Conservation (phyloP, 805 yeast species). For the Saccharomycopsis sp. region DNA sequence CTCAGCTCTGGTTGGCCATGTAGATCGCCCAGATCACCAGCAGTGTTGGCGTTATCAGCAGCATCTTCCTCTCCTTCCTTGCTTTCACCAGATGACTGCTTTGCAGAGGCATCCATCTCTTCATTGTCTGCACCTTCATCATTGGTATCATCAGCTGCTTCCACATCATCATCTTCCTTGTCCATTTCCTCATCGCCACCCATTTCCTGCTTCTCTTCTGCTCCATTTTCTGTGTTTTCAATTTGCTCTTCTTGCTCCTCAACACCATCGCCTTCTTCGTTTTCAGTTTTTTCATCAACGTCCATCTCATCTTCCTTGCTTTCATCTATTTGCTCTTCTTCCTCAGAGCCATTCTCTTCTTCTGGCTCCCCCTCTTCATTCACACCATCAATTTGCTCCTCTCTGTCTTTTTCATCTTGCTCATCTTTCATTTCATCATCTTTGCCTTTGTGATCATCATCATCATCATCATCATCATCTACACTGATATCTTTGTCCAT, state of each 20-base stretch:
- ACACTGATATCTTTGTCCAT: conserved; percentile 26
- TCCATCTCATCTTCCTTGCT: conserved; percentile 28
- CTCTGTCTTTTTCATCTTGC: conserved; percentile 27
- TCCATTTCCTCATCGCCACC: conserved; percentile 27
- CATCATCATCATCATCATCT: conserved; percentile 27
- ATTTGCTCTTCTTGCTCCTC: conserved; percentile 23
- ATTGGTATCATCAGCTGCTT: conserved; percentile 34
- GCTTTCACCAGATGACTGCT: conserved; percentile 50
- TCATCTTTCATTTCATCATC: conserved; percentile 25
- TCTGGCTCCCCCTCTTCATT: conserved; percentile 27
- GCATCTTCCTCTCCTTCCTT: conserved; percentile 55
- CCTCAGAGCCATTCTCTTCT: conserved; percentile 24
- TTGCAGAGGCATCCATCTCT: conserved; percentile 49
- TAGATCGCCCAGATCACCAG: conserved; percentile 12
- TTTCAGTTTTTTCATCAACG: conserved; percentile 21
- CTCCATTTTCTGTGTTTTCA: conserved; percentile 22
- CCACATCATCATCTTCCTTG: conserved; percentile 29
- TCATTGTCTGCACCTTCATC: conserved; percentile 37
- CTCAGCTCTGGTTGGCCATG: conserved; percentile 21
- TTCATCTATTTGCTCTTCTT: conserved; percentile 25
- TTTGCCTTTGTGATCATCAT: conserved; percentile 25
- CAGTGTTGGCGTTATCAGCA: conserved; percentile 36
- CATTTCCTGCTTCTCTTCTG: conserved; percentile 24
- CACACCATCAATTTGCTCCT: conserved; percentile 26
- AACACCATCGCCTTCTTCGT: conserved; percentile 23